A percentile compares a stretch with the other conserved stretches of the same genome.
Evolutionary conservation across 2,329 filamentous ascomycete species (phyloP).

Genomic region (Cryphonectria nitschkei): DNA sequence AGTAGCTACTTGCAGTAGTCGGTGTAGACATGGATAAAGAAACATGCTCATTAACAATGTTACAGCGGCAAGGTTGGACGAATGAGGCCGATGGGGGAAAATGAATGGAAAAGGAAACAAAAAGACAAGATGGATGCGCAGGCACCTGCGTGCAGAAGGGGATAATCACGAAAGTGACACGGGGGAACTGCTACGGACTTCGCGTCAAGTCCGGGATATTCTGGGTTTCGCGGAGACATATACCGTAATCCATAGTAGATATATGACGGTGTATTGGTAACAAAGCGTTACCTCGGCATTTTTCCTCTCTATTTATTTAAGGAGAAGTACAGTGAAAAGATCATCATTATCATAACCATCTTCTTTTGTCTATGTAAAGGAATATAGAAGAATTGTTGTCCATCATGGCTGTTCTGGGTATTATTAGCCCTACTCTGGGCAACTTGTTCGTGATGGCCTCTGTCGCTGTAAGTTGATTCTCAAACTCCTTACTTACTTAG

Average conservation of each 20-base stretch:
- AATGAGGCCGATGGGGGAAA: neutral
- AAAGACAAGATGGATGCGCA: neutral
- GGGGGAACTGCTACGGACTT: neutral
- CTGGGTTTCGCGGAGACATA: no score
- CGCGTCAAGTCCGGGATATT: neutral
- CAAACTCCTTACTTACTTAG: neutral
- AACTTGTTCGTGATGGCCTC: conserved; percentile 19
- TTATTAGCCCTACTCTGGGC: conserved; percentile 2
- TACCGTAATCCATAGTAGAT: neutral
- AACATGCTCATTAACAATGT: neutral
- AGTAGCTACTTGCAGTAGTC: no score
- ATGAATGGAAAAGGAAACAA: neutral
- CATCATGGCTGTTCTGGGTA: conserved; percentile 11
- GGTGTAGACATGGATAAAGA: neutral
- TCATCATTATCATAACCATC: neutral
- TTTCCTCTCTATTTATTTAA: no score
- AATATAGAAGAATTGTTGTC: neutral
- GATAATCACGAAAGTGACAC: neutral
- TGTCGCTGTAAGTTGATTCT: conserved; percentile 15
- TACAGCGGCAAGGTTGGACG: neutral
- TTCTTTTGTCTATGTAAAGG: neutral
- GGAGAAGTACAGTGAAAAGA: neutral
- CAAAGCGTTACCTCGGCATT: neutral
- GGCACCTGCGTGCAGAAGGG: neutral
- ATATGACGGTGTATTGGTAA: neutral